Conservation (phyloP, 1,284 basidiomycete species). For the Phellopilus nigrolimitatus region DNA sequence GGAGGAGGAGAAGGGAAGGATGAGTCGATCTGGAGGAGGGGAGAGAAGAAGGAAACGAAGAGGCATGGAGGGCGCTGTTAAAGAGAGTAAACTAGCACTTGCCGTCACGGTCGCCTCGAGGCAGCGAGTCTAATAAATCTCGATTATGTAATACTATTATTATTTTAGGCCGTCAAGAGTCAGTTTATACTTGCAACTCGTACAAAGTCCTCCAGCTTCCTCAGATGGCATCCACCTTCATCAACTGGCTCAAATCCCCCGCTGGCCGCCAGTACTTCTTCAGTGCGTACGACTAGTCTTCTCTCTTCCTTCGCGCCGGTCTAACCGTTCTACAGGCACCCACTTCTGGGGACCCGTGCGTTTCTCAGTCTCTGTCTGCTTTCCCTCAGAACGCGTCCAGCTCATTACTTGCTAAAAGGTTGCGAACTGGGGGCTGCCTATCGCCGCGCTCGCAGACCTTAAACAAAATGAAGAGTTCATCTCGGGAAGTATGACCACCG, state of each 20-base stretch:
- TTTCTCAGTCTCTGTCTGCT: constrained; percentile 25
- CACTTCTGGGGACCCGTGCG: constrained; percentile 95
- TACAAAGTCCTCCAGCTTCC: neutral
- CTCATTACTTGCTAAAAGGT: constrained; percentile 47
- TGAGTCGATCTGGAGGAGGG: no score
- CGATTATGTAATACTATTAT: neutral
- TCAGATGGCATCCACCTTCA: constrained; percentile 74
- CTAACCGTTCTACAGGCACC: constrained; percentile 55
- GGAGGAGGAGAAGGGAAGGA: constrained; percentile 7
- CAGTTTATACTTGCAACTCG: neutral
- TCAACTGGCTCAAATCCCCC: constrained; percentile 83
- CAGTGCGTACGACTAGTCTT: constrained; percentile 51
- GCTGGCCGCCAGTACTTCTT: constrained; percentile 91
- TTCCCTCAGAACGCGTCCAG: constrained; percentile 10
- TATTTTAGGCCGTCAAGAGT: neutral
- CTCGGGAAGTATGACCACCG: constrained; percentile 91
- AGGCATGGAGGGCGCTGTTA: neutral
- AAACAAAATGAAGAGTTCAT: constrained; percentile 93
- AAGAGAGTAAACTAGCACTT: neutral
- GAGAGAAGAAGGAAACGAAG: constrained; percentile 5
- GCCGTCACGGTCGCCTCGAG: no score
- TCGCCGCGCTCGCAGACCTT: constrained; percentile 87
- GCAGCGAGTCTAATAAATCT: neutral
- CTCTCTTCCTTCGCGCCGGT: constrained; percentile 4
- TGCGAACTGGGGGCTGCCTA: constrained; percentile 95